Evolutionary conservation across 495 filamentous ascomycete genomes (phyloP).

Genomic region (Lasiosphaeriaceae sp.): DNA sequence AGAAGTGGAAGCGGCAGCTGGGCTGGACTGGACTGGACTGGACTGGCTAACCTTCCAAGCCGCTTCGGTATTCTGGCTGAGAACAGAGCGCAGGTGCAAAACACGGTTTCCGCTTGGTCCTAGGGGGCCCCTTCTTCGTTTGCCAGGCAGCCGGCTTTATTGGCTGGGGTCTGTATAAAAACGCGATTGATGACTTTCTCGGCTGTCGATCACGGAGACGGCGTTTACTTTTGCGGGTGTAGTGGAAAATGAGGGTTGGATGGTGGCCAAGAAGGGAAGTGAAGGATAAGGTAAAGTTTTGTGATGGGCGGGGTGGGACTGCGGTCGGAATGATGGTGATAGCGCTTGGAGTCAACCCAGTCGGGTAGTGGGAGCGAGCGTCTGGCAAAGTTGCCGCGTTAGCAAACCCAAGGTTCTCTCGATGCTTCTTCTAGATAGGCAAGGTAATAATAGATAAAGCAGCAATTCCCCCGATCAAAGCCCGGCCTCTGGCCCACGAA

Average conservation of each 20-base stretch:
- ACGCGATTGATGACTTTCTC: neutral
- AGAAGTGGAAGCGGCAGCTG: conserved; percentile 1
- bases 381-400: neutral
- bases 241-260: neutral
- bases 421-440: neutral
- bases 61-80: conserved; percentile 1
- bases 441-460: neutral
- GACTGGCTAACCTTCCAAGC: conserved; percentile 7
- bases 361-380: neutral
- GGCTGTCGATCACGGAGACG: neutral
- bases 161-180: neutral
- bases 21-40: conserved; percentile 7
- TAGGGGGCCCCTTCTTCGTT: conserved; percentile 1
- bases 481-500: neutral
- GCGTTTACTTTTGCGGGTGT: neutral
- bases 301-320: neutral
- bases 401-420: neutral
- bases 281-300: neutral
- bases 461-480: neutral
- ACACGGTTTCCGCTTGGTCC: conserved; percentile 13
- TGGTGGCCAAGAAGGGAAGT: neutral
- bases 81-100: conserved; percentile 13
- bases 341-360: neutral
- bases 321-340: neutral
- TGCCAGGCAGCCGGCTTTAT: conserved; percentile 4